phyloP scores from a whole-genome alignment of 176 grass and related monocot species.

The Carex myosuroides region DNA sequence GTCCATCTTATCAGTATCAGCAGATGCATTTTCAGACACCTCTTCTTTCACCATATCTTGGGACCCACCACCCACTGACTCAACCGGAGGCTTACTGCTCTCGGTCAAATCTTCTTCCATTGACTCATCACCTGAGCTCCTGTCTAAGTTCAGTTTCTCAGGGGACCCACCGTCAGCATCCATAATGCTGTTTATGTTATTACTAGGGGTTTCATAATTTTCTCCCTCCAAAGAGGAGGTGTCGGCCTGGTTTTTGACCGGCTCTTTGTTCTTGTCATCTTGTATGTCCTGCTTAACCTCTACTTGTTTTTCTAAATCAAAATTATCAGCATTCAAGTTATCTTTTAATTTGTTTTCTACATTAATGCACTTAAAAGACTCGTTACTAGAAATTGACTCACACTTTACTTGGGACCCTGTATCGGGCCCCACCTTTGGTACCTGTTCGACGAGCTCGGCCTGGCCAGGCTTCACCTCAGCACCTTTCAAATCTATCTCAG shows the following conservation, averaged over 20 bases:
- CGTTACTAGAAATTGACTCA: conserved; percentile 84
- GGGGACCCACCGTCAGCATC: conserved; percentile 55
- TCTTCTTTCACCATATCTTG: conserved; percentile 45
- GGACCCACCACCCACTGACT: conserved; percentile 45
- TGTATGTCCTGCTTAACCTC: conserved; percentile 69
- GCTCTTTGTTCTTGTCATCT: conserved; percentile 76
- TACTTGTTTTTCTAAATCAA: conserved; percentile 90
- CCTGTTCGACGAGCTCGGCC: conserved; percentile 66
- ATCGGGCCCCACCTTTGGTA: conserved; percentile 84
- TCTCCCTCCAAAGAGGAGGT: conserved; percentile 55
- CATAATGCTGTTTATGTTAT: conserved; percentile 42
- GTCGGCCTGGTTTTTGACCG: conserved; percentile 43
- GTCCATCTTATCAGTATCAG: conserved; percentile 34
- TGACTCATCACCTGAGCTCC: conserved; percentile 98
- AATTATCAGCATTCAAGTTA: conserved; percentile 99
- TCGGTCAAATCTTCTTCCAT: conserved; percentile 92
- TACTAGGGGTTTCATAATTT: conserved; percentile 45
- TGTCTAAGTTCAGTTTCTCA: conserved; percentile 96
- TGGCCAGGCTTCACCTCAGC: conserved; percentile 15
- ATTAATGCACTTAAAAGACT: conserved; percentile 73
- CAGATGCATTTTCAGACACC: conserved; percentile 21
- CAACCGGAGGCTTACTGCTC: conserved; percentile 44
- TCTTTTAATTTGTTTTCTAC: conserved; percentile 85
- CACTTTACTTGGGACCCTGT: conserved; percentile 84
- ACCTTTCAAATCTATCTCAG: conserved; percentile 29